Percentiles rank a stretch among this genome's conserved stretches.
These are phyloP conservation scores for Gynochthodes officinalis DNA, from an alignment of 257 asterid genomes.

Conservation along the genomic window DNA sequence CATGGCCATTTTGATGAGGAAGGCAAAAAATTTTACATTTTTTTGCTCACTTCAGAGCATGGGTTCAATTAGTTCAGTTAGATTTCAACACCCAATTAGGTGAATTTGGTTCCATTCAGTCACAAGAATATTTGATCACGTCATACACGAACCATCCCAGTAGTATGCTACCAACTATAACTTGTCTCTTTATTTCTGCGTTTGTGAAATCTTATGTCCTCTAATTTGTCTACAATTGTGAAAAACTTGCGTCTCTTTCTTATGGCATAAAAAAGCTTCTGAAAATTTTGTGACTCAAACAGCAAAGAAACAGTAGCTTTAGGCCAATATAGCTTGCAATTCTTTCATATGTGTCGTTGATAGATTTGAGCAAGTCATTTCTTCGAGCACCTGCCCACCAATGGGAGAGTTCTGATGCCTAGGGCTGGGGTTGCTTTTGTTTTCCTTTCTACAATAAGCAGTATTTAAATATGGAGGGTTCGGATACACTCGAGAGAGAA, in stretches of 20 bases:
- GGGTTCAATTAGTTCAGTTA: conserved; percentile 22
- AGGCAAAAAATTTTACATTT: background rate
- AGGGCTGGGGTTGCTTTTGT: conserved; percentile 2
- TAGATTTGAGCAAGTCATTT: conserved; percentile 12
- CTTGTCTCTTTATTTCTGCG: too few species aligned
- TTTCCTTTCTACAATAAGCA: conserved; percentile 23
- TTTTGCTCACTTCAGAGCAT: background rate
- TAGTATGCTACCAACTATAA: too few species aligned
- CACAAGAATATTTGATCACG: conserved; percentile 71
- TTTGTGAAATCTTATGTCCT: too few species aligned
- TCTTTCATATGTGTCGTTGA: conserved; percentile 17
- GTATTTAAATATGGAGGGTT: conserved; percentile 26
- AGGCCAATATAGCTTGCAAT: background rate
- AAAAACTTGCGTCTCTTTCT: too few species aligned
- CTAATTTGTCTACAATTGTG: too few species aligned
- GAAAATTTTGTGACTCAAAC: background rate
- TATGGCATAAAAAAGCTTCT: conserved; percentile 1
- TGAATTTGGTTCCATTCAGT: conserved; percentile 29
- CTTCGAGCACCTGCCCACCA: conserved; percentile 35
- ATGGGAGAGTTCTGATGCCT: conserved; percentile 43
- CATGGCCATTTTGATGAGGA: background rate
- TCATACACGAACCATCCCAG: conserved; percentile 45
- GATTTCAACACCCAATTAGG: conserved; percentile 21
- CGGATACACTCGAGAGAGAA: conserved; percentile 22
- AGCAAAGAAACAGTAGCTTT: background rate